These are phyloP conservation scores for Fibroporia radiculosa DNA, from an alignment of 768 basidiomycete genomes.

Conservation along the genomic window DNA sequence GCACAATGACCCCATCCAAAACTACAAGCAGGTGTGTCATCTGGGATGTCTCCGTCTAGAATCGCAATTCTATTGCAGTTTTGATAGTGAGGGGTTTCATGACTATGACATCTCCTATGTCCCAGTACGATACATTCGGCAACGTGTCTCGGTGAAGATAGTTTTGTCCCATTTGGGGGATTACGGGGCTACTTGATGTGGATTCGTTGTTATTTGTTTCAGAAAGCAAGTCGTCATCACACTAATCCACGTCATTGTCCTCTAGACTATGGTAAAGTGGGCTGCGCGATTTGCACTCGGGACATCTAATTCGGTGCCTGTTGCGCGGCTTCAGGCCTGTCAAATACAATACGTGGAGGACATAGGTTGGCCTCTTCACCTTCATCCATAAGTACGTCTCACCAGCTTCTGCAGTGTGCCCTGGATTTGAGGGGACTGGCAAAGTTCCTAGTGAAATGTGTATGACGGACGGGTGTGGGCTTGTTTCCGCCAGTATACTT, in stretches of 20 bases:
- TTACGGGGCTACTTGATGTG: no score
- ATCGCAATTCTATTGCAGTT: no score
- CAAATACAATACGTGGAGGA: conserved; percentile 38
- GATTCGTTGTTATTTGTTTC: no score
- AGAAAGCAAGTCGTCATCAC: background rate
- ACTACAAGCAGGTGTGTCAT: conserved; percentile 49
- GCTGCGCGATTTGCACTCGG: conserved; percentile 53
- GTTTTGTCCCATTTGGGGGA: no score
- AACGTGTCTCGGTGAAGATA: no score
- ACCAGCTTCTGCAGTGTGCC: conserved; percentile 20
- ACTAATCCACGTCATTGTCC: no score
- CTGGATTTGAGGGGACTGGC: conserved; percentile 10
- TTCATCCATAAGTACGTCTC: no score
- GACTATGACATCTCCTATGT: no score
- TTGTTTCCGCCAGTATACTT: conserved; percentile 19
- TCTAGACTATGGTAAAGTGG: conserved; percentile 57
- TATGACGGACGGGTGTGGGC: conserved; percentile 72
- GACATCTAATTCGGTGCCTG: conserved; percentile 58
- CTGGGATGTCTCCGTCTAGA: no score
- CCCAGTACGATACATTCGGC: no score
- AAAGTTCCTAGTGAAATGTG: conserved; percentile 22
- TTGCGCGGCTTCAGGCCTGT: conserved; percentile 29
- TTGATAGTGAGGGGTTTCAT: no score
- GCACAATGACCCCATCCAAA: conserved; percentile 38
- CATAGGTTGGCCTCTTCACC: conserved; percentile 32